phyloP scores from a whole-genome alignment of 495 filamentous ascomycete species.

The Aeminium ludgeri region DNA sequence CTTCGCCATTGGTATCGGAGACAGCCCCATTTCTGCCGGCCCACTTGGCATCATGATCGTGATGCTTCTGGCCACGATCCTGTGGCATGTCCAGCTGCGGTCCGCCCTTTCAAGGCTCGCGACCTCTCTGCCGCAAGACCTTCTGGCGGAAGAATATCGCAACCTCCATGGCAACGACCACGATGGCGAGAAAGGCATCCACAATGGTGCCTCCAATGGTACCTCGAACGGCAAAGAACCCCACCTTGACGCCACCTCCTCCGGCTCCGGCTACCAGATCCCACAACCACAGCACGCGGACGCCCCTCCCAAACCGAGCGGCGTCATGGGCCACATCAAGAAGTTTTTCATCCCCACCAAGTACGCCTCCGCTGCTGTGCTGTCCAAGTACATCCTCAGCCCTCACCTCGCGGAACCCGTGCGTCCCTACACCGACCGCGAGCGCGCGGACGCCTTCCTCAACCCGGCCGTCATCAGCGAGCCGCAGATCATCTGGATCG shows the following conservation, averaged over 20 bases:
- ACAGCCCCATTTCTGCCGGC: slow-evolving; percentile 38
- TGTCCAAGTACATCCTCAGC: slow-evolving; percentile 52
- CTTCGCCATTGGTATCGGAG: slow-evolving; percentile 45
- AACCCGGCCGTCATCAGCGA: slow-evolving; percentile 46
- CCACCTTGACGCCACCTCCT: background rate
- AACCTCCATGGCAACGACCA: slow-evolving; percentile 21
- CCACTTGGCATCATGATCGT: slow-evolving; percentile 70
- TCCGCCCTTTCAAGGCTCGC: slow-evolving; percentile 58
- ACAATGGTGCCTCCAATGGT: background rate
- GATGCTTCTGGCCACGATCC: slow-evolving; percentile 59
- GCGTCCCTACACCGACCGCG: slow-evolving; percentile 35
- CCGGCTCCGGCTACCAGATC: background rate
- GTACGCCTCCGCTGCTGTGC: slow-evolving; percentile 58
- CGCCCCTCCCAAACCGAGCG: background rate
- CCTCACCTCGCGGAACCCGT: slow-evolving; percentile 45
- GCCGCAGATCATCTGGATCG: slow-evolving; percentile 50
- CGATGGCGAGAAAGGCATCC: slow-evolving; percentile 1
- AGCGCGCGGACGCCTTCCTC: slow-evolving; percentile 43
- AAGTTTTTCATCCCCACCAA: slow-evolving; percentile 41
- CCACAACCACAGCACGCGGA: slow-evolving; percentile 3
- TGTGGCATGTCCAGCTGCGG: slow-evolving; percentile 73
- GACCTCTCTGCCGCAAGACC: slow-evolving; percentile 52
- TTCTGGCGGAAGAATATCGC: slow-evolving; percentile 26
- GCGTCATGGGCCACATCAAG: slow-evolving; percentile 23
- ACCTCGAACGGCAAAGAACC: background rate